Evolutionary conservation across 1,284 basidiomycete genomes (phyloP).

Genomic region (Ustilago bromivora): DNA sequence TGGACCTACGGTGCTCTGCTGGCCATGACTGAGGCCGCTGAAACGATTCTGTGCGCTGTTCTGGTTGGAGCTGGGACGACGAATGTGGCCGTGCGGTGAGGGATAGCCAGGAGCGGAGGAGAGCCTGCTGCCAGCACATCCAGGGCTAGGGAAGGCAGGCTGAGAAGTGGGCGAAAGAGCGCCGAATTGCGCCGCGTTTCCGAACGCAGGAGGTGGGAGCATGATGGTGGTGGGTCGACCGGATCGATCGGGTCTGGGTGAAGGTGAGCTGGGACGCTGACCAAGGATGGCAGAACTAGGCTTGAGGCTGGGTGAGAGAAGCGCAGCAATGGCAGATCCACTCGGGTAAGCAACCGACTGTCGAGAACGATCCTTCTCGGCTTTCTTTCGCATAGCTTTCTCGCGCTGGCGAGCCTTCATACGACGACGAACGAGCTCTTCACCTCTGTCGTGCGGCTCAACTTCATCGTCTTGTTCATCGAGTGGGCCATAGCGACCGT

Average conservation of each 20-base stretch:
- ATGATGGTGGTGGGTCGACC: conserved; percentile 56
- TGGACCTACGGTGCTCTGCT: conserved; percentile 42
- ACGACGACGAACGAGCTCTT: conserved; percentile 73
- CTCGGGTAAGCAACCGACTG: conserved; percentile 27
- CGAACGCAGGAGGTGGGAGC: conserved; percentile 46
- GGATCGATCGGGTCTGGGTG: conserved; percentile 49
- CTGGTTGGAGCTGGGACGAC: conserved; percentile 36
- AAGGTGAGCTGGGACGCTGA: conserved; percentile 46
- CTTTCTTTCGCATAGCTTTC: conserved; percentile 65
- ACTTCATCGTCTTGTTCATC: conserved; percentile 72
- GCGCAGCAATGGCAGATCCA: conserved; percentile 15
- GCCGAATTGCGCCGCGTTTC: conserved; percentile 16
- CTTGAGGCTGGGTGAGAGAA: conserved; percentile 38
- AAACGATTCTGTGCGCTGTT: conserved; percentile 26
- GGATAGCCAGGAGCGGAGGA: conserved; percentile 40
- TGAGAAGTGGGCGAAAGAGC: conserved; percentile 39
- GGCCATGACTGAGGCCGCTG: conserved; percentile 42
- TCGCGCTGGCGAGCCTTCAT: conserved; percentile 72
- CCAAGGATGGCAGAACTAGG: conserved; percentile 24
- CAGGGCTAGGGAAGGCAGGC: conserved; percentile 42
- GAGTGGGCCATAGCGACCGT: conserved; percentile 49
- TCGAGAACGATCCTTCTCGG: conserved; percentile 62
- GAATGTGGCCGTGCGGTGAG: conserved; percentile 59
- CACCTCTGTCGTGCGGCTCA: conserved; percentile 72
- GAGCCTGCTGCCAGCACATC: conserved; percentile 19